Conservation (phyloP, 345 rosid genomes). For the Iberis pinnata region DNA sequence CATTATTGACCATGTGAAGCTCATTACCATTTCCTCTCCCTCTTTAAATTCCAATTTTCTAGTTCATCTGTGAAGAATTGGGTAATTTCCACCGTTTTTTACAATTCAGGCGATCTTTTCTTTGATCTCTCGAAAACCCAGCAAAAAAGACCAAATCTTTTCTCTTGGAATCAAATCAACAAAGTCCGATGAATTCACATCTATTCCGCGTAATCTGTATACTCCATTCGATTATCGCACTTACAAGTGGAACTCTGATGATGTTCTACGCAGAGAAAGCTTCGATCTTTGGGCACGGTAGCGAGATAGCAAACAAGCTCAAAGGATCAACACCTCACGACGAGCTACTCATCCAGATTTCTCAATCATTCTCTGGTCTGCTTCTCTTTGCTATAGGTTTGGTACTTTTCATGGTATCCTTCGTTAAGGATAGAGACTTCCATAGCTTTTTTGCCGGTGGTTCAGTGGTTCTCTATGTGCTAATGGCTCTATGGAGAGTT, state of each 20-base stretch:
- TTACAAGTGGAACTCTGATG: conserved; percentile 65
- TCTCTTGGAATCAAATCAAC: background rate
- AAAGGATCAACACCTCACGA: conserved; percentile 88
- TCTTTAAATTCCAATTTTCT: no score
- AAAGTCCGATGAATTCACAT: conserved; percentile 31
- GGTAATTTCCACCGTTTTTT: no score
- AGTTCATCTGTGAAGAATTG: no score
- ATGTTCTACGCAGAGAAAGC: conserved; percentile 71
- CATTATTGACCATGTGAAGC: no score
- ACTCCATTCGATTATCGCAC: conserved; percentile 71
- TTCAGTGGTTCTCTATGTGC: conserved; percentile 59
- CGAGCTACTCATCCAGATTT: conserved; percentile 74
- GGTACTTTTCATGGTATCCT: conserved; percentile 74
- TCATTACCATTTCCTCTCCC: no score
- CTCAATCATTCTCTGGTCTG: conserved; percentile 87
- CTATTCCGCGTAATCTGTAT: conserved; percentile 44
- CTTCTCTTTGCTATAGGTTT: conserved; percentile 69
- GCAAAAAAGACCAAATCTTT: no score
- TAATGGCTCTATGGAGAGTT: conserved; percentile 71
- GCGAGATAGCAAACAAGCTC: conserved; percentile 54
- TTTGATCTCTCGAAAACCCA: no score
- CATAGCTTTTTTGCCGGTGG: conserved; percentile 83
- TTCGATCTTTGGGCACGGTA: conserved; percentile 51
- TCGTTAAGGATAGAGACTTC: conserved; percentile 68
- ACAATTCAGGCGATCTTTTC: no score